A percentile compares a stretch with the other conserved stretches of the same genome.
Conservation (phyloP, 306 rosid genomes). For the Acmispon strigosus region DNA sequence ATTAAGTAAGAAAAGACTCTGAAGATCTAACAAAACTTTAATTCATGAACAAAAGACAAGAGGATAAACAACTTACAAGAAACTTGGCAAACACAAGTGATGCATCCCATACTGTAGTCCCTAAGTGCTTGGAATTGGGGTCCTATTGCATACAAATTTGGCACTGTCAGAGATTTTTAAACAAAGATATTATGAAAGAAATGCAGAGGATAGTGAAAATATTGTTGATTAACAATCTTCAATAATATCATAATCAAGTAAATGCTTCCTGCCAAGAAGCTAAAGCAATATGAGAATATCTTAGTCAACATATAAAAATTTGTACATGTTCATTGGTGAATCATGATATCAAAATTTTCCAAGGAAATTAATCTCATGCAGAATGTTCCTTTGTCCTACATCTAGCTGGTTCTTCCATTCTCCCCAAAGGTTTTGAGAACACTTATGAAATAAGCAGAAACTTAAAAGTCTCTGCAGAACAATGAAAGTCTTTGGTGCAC, state of each 20-base stretch:
- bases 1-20: not conserved
- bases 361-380: not conserved
- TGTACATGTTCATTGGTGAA: not conserved
- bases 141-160: slow-evolving; percentile 43
- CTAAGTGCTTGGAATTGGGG: slow-evolving; percentile 92
- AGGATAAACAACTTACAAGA: slow-evolving; percentile 50
- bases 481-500: not conserved
- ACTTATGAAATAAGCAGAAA: slow-evolving; percentile 2
- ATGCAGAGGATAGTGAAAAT: not conserved
- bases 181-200: not conserved
- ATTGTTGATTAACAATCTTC: not conserved
- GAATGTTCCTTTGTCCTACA: not conserved
- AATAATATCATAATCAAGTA: not conserved
- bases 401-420: not conserved
- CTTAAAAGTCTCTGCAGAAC: not conserved
- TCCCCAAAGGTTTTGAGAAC: slow-evolving; percentile 2
- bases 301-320: not conserved
- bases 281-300: not conserved
- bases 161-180: slow-evolving; percentile 17
- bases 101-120: slow-evolving; percentile 98
- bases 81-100: slow-evolving; percentile 83
- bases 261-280: not conserved
- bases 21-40: not conserved
- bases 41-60: not conserved
- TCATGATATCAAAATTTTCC: not conserved